phyloP scores from a whole-genome alignment of 805 yeast species.

The Metschnikowia kofuensis region DNA sequence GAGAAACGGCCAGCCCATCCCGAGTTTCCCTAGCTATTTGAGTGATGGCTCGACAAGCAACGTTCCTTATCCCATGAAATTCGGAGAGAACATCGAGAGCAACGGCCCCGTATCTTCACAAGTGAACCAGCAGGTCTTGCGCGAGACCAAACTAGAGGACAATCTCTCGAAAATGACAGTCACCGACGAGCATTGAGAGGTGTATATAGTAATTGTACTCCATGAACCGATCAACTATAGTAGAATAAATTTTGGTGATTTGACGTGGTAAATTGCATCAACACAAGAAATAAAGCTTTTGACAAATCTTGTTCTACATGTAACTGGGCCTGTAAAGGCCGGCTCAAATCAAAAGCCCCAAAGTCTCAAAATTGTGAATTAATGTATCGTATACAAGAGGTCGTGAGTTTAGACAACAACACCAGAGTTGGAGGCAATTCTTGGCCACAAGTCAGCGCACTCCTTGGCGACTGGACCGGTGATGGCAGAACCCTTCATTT shows the following conservation, averaged over 20 bases:
- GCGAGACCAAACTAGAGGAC: conserved; percentile 6
- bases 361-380: conserved; percentile 12
- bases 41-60: conserved; percentile 4
- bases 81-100: conserved; percentile 10
- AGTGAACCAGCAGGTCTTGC: conserved; percentile 1
- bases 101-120: not conserved
- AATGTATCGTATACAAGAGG: conserved; percentile 19
- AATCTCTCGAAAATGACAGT: conserved; percentile 8
- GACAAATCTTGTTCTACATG: too few species aligned
- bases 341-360: too few species aligned
- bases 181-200: not conserved
- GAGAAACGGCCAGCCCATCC: conserved; percentile 10
- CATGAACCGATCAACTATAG: not conserved
- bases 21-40: conserved; percentile 12
- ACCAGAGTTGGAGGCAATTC: conserved; percentile 99
- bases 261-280: too few species aligned
- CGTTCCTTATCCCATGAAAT: conserved; percentile 15
- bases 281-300: too few species aligned
- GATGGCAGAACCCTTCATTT: conserved; percentile 99
- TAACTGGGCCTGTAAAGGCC: too few species aligned
- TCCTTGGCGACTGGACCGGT: conserved; percentile 99
- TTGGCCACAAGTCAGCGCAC: conserved; percentile 99
- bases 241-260: not conserved
- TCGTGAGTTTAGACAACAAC: conserved; percentile 82
- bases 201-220: not conserved